Evolutionary conservation across 192 early-diverging fungal genomes (phyloP).

Genomic region (Ambispora gerdemannii): DNA sequence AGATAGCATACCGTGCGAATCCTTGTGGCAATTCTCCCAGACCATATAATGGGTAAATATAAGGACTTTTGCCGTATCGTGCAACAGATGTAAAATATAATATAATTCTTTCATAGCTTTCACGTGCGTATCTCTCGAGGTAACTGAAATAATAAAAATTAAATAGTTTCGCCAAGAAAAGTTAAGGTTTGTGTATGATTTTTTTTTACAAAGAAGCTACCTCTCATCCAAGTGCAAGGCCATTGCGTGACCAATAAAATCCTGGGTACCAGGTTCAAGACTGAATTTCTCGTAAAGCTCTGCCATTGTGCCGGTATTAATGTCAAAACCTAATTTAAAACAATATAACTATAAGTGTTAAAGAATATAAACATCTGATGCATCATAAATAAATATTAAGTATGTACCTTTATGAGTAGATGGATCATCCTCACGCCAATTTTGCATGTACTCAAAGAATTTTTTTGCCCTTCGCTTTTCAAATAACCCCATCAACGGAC

Average conservation of each 20-base stretch:
- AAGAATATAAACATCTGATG: no score
- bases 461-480: slow-evolving; percentile 90
- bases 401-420: slow-evolving; percentile 66
- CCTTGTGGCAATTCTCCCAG: slow-evolving; percentile 97
- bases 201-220: slow-evolving; percentile 29
- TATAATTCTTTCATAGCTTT: slow-evolving; percentile 86
- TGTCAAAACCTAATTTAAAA: slow-evolving; percentile 69
- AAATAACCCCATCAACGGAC: slow-evolving; percentile 87
- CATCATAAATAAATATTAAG: no score
- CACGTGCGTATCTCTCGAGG: slow-evolving; percentile 66
- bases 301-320: slow-evolving; percentile 72
- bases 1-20: slow-evolving; percentile 77
- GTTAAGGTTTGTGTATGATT: no score
- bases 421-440: slow-evolving; percentile 80
- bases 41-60: slow-evolving; percentile 98
- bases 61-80: slow-evolving; percentile 92
- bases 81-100: slow-evolving; percentile 91
- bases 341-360: no score
- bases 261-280: slow-evolving; percentile 92
- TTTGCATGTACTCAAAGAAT: slow-evolving; percentile 96
- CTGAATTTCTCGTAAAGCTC: slow-evolving; percentile 89
- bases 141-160: slow-evolving; percentile 41
- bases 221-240: slow-evolving; percentile 92
- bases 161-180: no score
- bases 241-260: slow-evolving; percentile 97